phyloP scores from a whole-genome alignment of 1,139 yeast genomes.

The Debaryomyces subglobosus region DNA sequence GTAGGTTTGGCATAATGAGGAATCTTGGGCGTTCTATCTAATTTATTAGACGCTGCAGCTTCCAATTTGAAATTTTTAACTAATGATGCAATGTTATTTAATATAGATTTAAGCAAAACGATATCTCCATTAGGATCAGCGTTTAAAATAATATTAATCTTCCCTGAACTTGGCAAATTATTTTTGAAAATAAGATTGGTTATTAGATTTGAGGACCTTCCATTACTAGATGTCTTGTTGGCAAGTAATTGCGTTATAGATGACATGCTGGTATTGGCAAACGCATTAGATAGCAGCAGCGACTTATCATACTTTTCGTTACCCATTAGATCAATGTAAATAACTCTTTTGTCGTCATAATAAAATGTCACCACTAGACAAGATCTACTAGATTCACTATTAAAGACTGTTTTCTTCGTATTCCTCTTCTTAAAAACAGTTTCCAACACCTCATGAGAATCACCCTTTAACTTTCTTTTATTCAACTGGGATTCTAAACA shows the following conservation, averaged over 20 bases:
- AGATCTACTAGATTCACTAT: slow-evolving; percentile 28
- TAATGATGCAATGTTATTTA: slow-evolving; percentile 30
- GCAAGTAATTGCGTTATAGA: slow-evolving; percentile 32
- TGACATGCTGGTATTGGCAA: slow-evolving; percentile 33
- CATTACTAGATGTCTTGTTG: slow-evolving; percentile 12
- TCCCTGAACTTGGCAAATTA: slow-evolving; percentile 9
- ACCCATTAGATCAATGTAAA: slow-evolving; percentile 38
- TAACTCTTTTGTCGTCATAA: slow-evolving; percentile 22
- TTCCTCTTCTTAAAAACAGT: slow-evolving; percentile 24
- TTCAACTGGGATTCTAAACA: slow-evolving; percentile 20
- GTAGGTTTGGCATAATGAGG: slow-evolving; percentile 41
- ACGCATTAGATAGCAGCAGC: slow-evolving; percentile 21
- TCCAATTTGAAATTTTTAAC: slow-evolving; percentile 23
- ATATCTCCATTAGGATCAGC: slow-evolving; percentile 33
- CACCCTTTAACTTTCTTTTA: slow-evolving; percentile 12
- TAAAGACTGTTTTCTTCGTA: slow-evolving; percentile 24
- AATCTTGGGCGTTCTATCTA: slow-evolving; percentile 8
- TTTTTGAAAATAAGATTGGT: slow-evolving; percentile 33
- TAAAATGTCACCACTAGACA: slow-evolving; percentile 31
- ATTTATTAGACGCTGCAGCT: slow-evolving; percentile 9
- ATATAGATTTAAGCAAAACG: slow-evolving; percentile 29
- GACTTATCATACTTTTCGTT: slow-evolving; percentile 28
- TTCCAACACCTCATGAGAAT: slow-evolving; percentile 13
- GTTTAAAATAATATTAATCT: slow-evolving; percentile 29
- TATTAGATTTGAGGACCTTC: slow-evolving; percentile 31